A percentile compares a stretch with the other conserved stretches of the same genome.
These are phyloP conservation scores for Neonectria faginata DNA, from an alignment of 2,329 filamentous ascomycete species.

Conservation along the genomic window DNA sequence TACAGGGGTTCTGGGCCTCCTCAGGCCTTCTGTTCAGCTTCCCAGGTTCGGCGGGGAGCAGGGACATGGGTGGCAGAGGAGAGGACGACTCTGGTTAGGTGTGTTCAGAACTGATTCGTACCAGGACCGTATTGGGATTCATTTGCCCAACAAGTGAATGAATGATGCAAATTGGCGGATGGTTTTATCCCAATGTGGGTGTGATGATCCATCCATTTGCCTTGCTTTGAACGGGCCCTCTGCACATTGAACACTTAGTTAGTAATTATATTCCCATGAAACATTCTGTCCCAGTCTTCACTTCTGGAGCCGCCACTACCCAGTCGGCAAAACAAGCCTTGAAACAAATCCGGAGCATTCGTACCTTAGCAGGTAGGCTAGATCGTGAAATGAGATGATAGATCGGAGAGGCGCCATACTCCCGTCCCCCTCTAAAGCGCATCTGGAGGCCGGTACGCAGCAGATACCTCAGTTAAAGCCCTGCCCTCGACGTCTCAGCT, in stretches of 20 bases:
- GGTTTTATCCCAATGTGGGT: conserved; percentile 14
- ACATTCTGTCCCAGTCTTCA: neutral
- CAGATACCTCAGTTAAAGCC: conserved; percentile 1
- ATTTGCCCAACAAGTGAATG: conserved; percentile 2
- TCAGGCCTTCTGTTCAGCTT: conserved; percentile 10
- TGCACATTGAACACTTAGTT: neutral
- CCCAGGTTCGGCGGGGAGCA: conserved; percentile 37
- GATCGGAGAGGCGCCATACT: conserved; percentile 22
- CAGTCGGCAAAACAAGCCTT: neutral
- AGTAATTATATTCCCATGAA: neutral
- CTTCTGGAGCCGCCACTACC: neutral
- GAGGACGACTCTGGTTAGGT: conserved; percentile 19
- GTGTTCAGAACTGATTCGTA: conserved; percentile 2
- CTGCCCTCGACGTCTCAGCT: neutral
- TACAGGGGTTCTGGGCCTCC: neutral
- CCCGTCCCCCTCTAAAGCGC: conserved; percentile 14
- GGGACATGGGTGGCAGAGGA: conserved; percentile 40
- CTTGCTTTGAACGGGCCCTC: neutral
- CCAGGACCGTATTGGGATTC: conserved; percentile 15
- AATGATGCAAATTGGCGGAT: conserved; percentile 16
- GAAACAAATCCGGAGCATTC: neutral
- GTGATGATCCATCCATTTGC: neutral
- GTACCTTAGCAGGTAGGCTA: neutral
- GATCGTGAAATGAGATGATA: conserved; percentile 22
- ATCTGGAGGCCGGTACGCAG: conserved; percentile 9